A percentile compares a stretch with the other conserved stretches of the same genome.
Conservation (phyloP, 2,329 filamentous ascomycete genomes). For the Pseudogymnoascus sp. region DNA sequence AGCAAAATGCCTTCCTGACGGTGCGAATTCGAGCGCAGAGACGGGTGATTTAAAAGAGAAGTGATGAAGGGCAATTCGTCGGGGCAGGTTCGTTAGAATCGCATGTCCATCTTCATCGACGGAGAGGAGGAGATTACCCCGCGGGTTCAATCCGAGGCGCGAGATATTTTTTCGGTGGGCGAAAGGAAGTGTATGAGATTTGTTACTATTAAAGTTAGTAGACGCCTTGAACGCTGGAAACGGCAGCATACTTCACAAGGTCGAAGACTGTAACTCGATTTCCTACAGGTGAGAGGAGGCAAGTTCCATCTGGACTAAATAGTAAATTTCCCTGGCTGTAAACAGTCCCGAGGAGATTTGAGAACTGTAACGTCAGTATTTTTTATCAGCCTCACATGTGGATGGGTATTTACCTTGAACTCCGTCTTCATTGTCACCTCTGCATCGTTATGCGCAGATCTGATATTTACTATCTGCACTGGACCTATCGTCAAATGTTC, state of each 20-base stretch:
- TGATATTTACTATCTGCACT: conserved; percentile 4
- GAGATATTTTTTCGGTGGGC: conserved; percentile 91
- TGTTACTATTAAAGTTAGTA: conserved; percentile 52
- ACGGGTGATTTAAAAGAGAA: conserved; percentile 88
- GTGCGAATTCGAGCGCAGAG: conserved; percentile 81
- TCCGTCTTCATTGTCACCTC: conserved; percentile 85
- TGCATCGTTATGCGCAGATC: conserved; percentile 20
- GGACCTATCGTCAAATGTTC: conserved; percentile 13
- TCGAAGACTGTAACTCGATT: conserved; percentile 96
- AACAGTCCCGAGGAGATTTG: conserved; percentile 94
- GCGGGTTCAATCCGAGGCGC: conserved; percentile 78
- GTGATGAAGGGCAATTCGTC: conserved; percentile 82
- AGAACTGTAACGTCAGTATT: conserved; percentile 63
- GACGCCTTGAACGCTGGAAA: not conserved
- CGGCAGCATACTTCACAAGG: conserved; percentile 68
- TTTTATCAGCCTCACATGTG: not conserved
- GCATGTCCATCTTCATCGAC: conserved; percentile 92
- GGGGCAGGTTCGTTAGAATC: conserved; percentile 83
- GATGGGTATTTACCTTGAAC: conserved; percentile 65
- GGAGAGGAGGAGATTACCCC: conserved; percentile 85
- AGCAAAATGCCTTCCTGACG: conserved; percentile 84
- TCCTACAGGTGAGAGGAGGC: conserved; percentile 90
- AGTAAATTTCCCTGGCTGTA: conserved; percentile 97
- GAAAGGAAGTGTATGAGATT: conserved; percentile 80
- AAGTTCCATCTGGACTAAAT: conserved; percentile 93